Base-by-base conservation (phyloP, 495 filamentous ascomycete genomes). In the Physcia stellaris region DNA sequence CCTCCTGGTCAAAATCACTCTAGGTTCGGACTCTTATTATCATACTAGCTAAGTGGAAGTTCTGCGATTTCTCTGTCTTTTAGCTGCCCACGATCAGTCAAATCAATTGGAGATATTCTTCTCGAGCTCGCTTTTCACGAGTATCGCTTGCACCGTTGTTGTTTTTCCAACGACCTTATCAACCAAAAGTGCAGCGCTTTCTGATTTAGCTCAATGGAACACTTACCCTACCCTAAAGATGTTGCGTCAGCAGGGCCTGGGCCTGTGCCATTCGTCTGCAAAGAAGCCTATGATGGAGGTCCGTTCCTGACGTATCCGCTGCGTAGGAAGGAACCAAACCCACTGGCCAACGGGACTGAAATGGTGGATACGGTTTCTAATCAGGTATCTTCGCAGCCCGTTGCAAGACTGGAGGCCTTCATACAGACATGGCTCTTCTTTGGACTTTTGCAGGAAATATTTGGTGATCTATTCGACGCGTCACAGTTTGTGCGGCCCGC, bases 381-480 rank as follows among this genome's bases (percentile, higher is more conserved):
- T 32, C 11, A 43, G 26, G n/a, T 29, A 11, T 38, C 15, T 39
- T 39, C 36, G 26, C 1, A 39, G 26, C 12, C 22, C 26, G 17
- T 26, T 20, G 21, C 16, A 16, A n/a, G 42, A 33, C 24, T 40
- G 23, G 42, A 40, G 20, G 27, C 29, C 18, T 40, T 45, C 13
- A 32, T 24, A 9, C 29, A 40, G 13, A 45, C 36, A 13, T 40
- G 36, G 36, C 36, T 45, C 28, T 45, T 45, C 29, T 45, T 45
- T 26, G 42, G 42, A 9, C 22, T 45, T 4, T 10, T 40, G 20
- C 9, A 39, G 6, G 42, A 45, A 15, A 2, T 45, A n/a, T 26
- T 45, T 16, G 42, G 22, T 16, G 24, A 32, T 9, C 23, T 29
- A 21, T 35, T 10, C 23, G 1, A 5, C 15, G 17, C 28, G 11